A percentile compares a stretch with the other conserved stretches of the same genome.
phyloP scores from a whole-genome alignment of 73 alveolate species.

The Stentor coeruleus region DNA sequence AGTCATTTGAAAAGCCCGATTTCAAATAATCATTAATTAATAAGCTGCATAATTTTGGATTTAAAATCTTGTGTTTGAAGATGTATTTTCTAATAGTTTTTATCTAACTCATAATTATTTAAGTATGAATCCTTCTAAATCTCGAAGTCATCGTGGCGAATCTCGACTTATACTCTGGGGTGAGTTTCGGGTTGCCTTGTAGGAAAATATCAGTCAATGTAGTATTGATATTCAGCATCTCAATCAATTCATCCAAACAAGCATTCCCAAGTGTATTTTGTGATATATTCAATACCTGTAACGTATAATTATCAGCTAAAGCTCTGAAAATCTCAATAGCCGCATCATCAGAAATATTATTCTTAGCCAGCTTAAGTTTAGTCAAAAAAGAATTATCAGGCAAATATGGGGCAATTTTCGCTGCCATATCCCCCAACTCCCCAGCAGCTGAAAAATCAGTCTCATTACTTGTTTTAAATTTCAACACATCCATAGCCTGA shows the following conservation, averaged over 20 bases:
- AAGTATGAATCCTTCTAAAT: constrained; percentile 19
- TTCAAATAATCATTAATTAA: no score
- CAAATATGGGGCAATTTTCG: constrained; percentile 5
- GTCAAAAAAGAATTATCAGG: neutral
- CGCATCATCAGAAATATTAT: constrained; percentile 8
- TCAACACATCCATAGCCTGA: constrained; percentile 5
- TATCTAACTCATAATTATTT: neutral
- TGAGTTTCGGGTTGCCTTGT: constrained; percentile 19
- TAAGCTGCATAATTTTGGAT: no score
- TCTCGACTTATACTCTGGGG: neutral
- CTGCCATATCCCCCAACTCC: constrained; percentile 19
- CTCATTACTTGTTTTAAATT: neutral
- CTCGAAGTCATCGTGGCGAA: constrained; percentile 9
- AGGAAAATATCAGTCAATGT: constrained; percentile 2
- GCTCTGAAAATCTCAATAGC: constrained; percentile 25
- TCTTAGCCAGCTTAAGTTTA: neutral
- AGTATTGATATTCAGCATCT: constrained; percentile 8
- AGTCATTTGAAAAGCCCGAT: no score
- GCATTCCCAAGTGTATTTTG: neutral
- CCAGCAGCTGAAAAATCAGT: constrained; percentile 19
- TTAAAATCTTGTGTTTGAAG: no score
- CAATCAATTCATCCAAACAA: constrained; percentile 12
- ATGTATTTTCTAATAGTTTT: neutral
- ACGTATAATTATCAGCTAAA: neutral
- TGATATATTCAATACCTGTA: neutral